Evolutionary conservation across 176 grass and related monocot genomes (phyloP), one percentile per base, ranked within the genome.

Genomic region (Echinochloa phyllopogon): DNA sequence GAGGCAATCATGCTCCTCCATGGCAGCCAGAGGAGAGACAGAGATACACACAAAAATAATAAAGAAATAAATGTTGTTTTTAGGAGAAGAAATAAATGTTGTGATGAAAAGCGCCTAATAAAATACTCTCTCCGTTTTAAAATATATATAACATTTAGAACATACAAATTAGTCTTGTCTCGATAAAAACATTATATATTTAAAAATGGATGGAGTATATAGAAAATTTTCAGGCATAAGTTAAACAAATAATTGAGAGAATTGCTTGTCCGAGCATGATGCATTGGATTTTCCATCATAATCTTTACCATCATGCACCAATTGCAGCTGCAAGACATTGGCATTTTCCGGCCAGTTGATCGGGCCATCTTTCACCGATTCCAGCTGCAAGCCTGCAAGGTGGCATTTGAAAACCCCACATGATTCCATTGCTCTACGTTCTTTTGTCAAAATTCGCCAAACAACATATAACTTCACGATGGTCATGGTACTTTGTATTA

Each of bases 1-100:
- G 38, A 37, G 27, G 39, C 61, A 67, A 60, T 82, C 14, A 64
- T 79, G 3, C 68, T 72, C 69, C 24, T 73, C 56, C 68, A 62
- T 63, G 24, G 25, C 68, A 25, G 25, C n/a, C n/a, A n/a, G n/a
- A n/a, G n/a, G n/a, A n/a, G n/a, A n/a, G n/a, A n/a, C n/a, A n/a
- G n/a, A n/a, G n/a, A n/a, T n/a, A n/a, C n/a, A n/a, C n/a, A n/a
- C n/a, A n/a, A n/a, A n/a, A n/a, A n/a, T n/a, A n/a, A n/a, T n/a
- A n/a, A n/a, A n/a, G n/a, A n/a, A n/a, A n/a, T n/a, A n/a, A n/a
- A n/a, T n/a, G n/a, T n/a, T n/a, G n/a, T n/a, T n/a, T n/a, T n/a
- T n/a, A n/a, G n/a, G n/a, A n/a, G n/a, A 8, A 7, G 3, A 6
- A 24, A 50, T 14, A 38, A 49, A 23, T 11, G 8, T 3, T n/a